Evolutionary conservation across 2,329 filamentous ascomycete species (phyloP).

Genomic region (Colletotrichum somersetense): DNA sequence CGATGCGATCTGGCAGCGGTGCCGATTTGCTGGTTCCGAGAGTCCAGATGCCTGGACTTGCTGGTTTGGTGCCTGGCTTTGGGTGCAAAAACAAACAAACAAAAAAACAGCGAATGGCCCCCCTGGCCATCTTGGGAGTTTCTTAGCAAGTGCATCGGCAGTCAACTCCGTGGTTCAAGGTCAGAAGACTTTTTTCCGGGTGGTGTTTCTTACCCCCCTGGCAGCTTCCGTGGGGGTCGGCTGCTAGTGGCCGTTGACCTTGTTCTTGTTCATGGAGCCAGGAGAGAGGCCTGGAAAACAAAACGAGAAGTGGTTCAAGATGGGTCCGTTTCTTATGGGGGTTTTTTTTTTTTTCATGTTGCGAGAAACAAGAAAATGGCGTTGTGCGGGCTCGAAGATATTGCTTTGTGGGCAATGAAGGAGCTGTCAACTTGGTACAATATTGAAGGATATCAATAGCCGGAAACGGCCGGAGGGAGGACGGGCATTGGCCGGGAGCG

Average conservation of each 20-base stretch:
- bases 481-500: background rate
- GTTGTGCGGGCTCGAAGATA: background rate
- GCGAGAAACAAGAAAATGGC: background rate
- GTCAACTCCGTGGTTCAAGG: conserved; percentile 14
- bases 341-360: background rate
- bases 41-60: conserved; percentile 37
- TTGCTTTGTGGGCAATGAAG: background rate
- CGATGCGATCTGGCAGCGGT: conserved; percentile 37
- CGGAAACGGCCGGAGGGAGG: conserved; percentile 3
- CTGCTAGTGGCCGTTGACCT: conserved; percentile 10
- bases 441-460: background rate
- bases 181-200: conserved; percentile 32
- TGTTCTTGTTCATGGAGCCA: conserved; percentile 15
- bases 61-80: conserved; percentile 21
- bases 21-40: conserved; percentile 38
- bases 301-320: background rate
- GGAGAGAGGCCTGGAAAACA: background rate
- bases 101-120: background rate
- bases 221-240: conserved; percentile 29
- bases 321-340: background rate
- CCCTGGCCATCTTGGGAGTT: conserved; percentile 13
- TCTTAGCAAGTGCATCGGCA: conserved; percentile 31
- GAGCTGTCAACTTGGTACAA: background rate
- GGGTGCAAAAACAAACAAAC: background rate
- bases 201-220: conserved; percentile 28